Base-by-base conservation (phyloP, 208 protist genomes). In the Trypanosoma mega region DNA sequence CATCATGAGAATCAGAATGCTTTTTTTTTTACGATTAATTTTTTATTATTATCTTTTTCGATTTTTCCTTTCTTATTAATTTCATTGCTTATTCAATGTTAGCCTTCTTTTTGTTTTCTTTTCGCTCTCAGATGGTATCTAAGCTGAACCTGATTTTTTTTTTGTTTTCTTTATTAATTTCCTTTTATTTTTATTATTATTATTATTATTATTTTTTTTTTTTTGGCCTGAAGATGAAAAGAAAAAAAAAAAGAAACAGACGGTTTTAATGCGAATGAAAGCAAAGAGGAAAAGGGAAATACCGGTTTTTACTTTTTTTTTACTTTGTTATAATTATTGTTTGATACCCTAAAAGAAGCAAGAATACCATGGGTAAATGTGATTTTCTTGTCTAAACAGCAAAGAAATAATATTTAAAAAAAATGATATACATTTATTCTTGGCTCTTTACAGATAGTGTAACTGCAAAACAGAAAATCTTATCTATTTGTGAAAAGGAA, bases 81-180 rank as follows among this genome's bases (percentile, higher is more conserved):
- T 8, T 1, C 21, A 2, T 20, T 12, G 9, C 23, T 20, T 26
- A 33, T 49, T 1, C 54, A 12, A 1, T 52, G 58, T 18, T 29
- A 5, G 14, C 59, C 36, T 31, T 33, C 18, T 51, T 65, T 60
- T 36, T 20, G 54, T 72, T 24, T n/a, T 27, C 8, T 43, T 51
- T n/a, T 53, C 47, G 5, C 18, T 6, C 16, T 37, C 5, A 37
- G 43, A 14, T 12, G 30, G 2, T 26, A 34, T 12, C 16, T 29
- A 11, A 61, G 49, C 9, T 62, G 12, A n/a, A 27, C 43, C 8
- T 43, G 14, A 6, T 27, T 20, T 59, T 55, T 45, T 56, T 62
- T 48, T 50, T 68, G 47, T 20, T 58, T 74, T 58, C 20, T 51
- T 46, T 18, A n/a, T 49, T 62, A 43, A n/a, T n/a, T n/a, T n/a